phyloP scores from a whole-genome alignment of 2,329 filamentous ascomycete species.

The Alternaria infectoria region DNA sequence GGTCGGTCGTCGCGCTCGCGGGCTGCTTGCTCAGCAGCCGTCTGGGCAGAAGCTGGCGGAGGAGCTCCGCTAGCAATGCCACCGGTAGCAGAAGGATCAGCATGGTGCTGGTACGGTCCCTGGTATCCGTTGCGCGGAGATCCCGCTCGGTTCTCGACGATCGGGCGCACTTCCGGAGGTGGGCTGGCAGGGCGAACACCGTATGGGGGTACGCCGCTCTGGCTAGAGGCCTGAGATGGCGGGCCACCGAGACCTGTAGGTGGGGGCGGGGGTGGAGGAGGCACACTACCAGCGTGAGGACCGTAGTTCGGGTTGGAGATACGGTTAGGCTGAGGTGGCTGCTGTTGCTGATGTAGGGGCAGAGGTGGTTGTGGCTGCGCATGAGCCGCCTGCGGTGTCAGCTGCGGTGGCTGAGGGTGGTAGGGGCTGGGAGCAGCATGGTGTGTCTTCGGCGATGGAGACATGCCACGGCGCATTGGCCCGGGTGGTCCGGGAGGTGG shows the following conservation, averaged over 20 bases:
- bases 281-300: slow-evolving; percentile 51
- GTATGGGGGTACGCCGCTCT: slow-evolving; percentile 68
- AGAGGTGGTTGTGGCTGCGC: slow-evolving; percentile 54
- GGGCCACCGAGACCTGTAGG: slow-evolving; percentile 59
- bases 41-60: slow-evolving; percentile 67
- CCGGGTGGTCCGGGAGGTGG: slow-evolving; percentile 47
- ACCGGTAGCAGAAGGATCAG: slow-evolving; percentile 63
- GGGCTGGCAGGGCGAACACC: slow-evolving; percentile 73
- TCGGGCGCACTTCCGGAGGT: slow-evolving; percentile 79
- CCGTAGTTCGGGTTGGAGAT: slow-evolving; percentile 57
- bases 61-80: slow-evolving; percentile 74
- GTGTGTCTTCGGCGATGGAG: slow-evolving; percentile 66
- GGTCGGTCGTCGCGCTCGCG: slow-evolving; percentile 75
- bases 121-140: slow-evolving; percentile 91
- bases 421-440: slow-evolving; percentile 61
- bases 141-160: slow-evolving; percentile 84
- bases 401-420: slow-evolving; percentile 50
- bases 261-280: slow-evolving; percentile 66
- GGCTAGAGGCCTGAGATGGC: slow-evolving; percentile 55
- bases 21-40: slow-evolving; percentile 71
- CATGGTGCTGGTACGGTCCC: slow-evolving; percentile 78
- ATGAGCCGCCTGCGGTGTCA: slow-evolving; percentile 60
- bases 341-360: slow-evolving; percentile 38
- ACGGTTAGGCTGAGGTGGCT: slow-evolving; percentile 52
- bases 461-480: slow-evolving; percentile 58